Conservation (phyloP, 345 rosid species). For the Sisymbrium irio region DNA sequence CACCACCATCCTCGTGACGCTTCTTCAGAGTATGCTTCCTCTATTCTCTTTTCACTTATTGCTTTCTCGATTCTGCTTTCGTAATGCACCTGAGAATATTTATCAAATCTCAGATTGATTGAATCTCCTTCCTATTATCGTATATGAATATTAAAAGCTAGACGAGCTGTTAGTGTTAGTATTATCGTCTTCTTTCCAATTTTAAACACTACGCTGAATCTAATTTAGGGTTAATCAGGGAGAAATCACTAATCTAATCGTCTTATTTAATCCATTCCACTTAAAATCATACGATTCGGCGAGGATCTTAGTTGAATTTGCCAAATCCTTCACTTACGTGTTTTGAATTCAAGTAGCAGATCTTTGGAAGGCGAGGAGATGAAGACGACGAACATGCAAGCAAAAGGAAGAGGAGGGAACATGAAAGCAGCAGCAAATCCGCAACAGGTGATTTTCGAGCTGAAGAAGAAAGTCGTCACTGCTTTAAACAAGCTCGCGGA, state of each 20-base stretch:
- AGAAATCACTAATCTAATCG: not conserved
- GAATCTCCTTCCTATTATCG: not conserved
- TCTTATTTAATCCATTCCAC: not conserved
- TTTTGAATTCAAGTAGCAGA: conserved; percentile 1
- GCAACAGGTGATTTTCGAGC: conserved; percentile 59
- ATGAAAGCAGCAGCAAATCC: conserved; percentile 36
- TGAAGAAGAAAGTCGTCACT: conserved; percentile 63
- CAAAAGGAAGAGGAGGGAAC: conserved; percentile 46
- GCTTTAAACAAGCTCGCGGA: conserved; percentile 88
- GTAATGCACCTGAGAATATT: not conserved
- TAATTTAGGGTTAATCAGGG: not conserved
- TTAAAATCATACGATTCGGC: too few species aligned
- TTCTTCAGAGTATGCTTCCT: conserved; percentile 14
- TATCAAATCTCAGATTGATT: not conserved
- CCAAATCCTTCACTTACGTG: not conserved
- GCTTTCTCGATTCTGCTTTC: not conserved
- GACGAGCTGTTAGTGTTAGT: not conserved
- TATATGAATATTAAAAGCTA: not conserved
- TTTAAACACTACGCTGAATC: not conserved
- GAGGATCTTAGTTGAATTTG: not conserved
- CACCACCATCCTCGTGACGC: not conserved
- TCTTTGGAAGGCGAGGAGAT: conserved; percentile 20
- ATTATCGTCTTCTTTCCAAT: not conserved
- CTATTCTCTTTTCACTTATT: not conserved
- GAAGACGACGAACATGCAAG: conserved; percentile 43